These are phyloP conservation scores for Zangia roseola DNA, from an alignment of 768 basidiomycete genomes.

Conservation along the genomic window DNA sequence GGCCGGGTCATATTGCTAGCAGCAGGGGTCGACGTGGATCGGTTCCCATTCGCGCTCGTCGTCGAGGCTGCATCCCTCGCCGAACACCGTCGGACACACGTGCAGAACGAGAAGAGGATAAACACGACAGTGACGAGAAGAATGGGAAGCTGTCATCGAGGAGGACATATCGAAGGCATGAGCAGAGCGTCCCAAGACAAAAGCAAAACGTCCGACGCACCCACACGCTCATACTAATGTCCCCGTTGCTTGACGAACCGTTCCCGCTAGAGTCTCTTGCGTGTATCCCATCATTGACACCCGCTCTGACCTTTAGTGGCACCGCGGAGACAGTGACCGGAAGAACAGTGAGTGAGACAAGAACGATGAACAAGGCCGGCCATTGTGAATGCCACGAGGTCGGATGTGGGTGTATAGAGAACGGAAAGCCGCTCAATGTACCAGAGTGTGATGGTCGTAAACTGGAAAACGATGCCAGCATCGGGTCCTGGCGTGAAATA, in stretches of 20 bases:
- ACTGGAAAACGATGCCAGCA: conserved; percentile 1
- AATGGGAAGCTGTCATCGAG: conserved; percentile 25
- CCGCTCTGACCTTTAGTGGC: neutral
- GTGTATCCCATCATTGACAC: neutral
- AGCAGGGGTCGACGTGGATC: neutral
- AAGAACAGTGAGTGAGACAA: conserved; percentile 5
- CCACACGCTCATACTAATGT: conserved; percentile 23
- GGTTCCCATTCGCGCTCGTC: neutral
- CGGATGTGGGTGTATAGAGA: neutral
- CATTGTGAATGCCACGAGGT: conserved; percentile 3
- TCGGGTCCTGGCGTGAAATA: neutral
- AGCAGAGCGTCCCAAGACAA: neutral
- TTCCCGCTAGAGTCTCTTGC: neutral
- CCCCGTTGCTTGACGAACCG: neutral
- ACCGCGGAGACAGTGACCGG: conserved; percentile 6
- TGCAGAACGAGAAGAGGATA: conserved; percentile 17
- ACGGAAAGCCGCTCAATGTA: neutral
- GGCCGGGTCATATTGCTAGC: conserved; percentile 15
- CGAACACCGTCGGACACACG: conserved; percentile 22
- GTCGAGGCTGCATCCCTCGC: neutral
- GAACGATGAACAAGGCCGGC: neutral
- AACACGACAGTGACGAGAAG: conserved; percentile 24
- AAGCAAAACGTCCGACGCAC: conserved; percentile 15
- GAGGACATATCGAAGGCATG: neutral
- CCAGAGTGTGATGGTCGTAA: conserved; percentile 4